Conservation (phyloP, 2,329 filamentous ascomycete species). For the Sordariomycetes sp. region DNA sequence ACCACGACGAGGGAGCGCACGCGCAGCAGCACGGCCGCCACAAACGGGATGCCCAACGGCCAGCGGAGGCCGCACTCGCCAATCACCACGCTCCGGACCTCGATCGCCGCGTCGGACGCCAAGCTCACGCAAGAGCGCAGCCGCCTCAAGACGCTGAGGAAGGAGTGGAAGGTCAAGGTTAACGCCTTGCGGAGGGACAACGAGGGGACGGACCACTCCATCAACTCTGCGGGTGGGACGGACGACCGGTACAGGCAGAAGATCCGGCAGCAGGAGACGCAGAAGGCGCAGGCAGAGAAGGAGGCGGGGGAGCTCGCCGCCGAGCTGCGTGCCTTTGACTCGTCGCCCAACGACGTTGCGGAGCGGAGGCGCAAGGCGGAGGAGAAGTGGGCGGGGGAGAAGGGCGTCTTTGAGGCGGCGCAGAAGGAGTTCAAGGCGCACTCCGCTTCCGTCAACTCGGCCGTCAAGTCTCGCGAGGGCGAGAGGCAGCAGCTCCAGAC, state of each 20-base stretch:
- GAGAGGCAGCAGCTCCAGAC: conserved; percentile 51
- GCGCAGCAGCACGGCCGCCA: conserved; percentile 12
- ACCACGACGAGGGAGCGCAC: conserved; percentile 45
- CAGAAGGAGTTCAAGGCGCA: conserved; percentile 39
- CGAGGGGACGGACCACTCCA: conserved; percentile 51
- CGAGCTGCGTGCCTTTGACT: conserved; percentile 47
- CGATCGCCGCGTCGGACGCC: conserved; percentile 57
- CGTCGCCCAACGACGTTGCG: conserved; percentile 47
- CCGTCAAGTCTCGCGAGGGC: conserved; percentile 47
- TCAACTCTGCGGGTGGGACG: conserved; percentile 55
- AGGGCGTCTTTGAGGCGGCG: conserved; percentile 45
- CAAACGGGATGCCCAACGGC: conserved; percentile 17
- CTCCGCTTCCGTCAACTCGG: conserved; percentile 48
- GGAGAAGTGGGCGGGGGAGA: conserved; percentile 37
- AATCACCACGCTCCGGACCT: conserved; percentile 62
- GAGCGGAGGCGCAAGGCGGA: conserved; percentile 42
- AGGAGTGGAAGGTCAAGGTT: conserved; percentile 60
- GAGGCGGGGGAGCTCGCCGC: conserved; percentile 39
- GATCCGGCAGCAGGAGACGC: conserved; percentile 60
- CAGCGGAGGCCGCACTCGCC: conserved; percentile 64
- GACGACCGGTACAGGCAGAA: conserved; percentile 68
- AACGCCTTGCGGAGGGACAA: conserved; percentile 61
- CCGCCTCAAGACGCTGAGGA: conserved; percentile 56
- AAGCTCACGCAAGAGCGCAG: conserved; percentile 58
- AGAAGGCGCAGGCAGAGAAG: conserved; percentile 51